phyloP scores from a whole-genome alignment of 2,329 filamentous ascomycete species.

The Nemania sp. region DNA sequence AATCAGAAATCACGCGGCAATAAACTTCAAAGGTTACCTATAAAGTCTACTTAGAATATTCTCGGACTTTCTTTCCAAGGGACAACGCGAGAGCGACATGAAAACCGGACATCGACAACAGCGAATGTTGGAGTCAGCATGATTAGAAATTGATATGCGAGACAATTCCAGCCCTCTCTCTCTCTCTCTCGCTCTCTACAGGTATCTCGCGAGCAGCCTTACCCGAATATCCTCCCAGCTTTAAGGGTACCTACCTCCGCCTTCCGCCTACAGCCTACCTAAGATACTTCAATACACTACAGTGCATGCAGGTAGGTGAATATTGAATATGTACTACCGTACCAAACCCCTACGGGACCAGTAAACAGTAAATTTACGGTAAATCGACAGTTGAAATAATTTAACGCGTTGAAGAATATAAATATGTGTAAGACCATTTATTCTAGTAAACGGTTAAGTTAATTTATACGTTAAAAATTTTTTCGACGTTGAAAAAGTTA shows the following conservation, averaged over 20 bases:
- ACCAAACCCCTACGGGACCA: background rate
- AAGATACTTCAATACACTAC: background rate
- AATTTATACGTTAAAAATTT: background rate
- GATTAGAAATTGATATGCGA: conserved; percentile 41
- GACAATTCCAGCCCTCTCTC: conserved; percentile 30
- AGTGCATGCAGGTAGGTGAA: background rate
- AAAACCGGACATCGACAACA: background rate
- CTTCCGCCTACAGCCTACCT: conserved; percentile 4
- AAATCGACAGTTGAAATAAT: background rate
- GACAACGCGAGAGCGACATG: background rate
- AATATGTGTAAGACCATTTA: background rate
- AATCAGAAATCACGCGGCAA: background rate
- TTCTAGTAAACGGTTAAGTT: too few species aligned
- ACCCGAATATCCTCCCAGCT: conserved; percentile 22
- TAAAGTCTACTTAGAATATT: background rate
- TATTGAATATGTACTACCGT: too few species aligned
- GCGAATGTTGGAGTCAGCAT: conserved; percentile 26
- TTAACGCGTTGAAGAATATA: background rate
- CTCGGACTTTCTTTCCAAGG: conserved; percentile 1
- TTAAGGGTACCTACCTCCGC: background rate
- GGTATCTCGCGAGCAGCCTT: conserved; percentile 38
- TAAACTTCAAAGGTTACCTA: background rate
- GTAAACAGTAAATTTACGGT: background rate
- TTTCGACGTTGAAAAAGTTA: background rate
- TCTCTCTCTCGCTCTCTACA: too few species aligned